Base-by-base conservation (phyloP, 176 grass and related monocot species). In the Chrysopogon serrulatus region DNA sequence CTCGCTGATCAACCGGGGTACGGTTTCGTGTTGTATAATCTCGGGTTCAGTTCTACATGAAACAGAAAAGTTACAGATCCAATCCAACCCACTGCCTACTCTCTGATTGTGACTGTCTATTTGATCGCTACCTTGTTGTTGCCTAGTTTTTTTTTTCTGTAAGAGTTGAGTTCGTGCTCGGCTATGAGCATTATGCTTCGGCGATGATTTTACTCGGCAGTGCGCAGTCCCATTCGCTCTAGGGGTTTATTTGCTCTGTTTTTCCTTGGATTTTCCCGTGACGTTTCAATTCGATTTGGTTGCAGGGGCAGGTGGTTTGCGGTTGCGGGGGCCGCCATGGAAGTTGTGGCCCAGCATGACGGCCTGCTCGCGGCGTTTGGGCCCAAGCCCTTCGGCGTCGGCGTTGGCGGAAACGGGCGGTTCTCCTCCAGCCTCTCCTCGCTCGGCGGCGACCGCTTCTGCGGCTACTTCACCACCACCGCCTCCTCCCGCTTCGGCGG, bases 291-390 rank as follows among this genome's bases (percentile, higher is more conserved):
- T 8, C 30, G 45, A 12, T 87, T 77, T 69, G n/a, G 30, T 33
- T 87, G 36, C 65, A 85, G 79, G 48, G 48, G 23, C 27, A 17
- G 8, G 72, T 82, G 76, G 83, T 51, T 82, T 73, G 68, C 75
- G 17, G n/a, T n/a, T n/a, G n/a, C 47, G 15, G 74, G 32, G 42
- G 10, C 13, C 73, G 54, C 67, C 72, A 98, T 98, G 91, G 89
- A 92, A 47, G 85, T 85, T 54, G 77, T 90, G n/a, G 61, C 78
- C 79, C 85, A 93, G 88, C 88, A 79, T 60, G 79, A 83, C 53
- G 48, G 36, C 70, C 65, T 72, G 61, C 47, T 60, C 61, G 81
- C 82, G 81, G 54, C 63, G 36, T 88, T 95, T 36, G 86, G 81
- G 53, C 77, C 88, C 24, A 31, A 59, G 1, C 35, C 70, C 10